Evolutionary conservation across 2,329 filamentous ascomycete genomes (phyloP).

Genomic region (Canariomyces notabilis): DNA sequence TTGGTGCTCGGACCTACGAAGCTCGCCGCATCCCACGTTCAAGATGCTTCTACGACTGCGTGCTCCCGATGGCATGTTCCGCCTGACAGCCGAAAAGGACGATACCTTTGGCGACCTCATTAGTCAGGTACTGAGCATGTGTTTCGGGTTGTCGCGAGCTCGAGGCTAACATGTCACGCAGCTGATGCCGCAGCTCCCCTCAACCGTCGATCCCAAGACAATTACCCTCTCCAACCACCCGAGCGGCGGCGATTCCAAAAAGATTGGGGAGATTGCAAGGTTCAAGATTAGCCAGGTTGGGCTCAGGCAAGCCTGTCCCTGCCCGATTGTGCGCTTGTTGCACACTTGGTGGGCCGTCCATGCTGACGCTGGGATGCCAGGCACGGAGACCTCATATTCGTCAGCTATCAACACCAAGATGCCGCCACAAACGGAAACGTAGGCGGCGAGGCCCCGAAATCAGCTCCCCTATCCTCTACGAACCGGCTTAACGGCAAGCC

Average conservation of each 20-base stretch:
- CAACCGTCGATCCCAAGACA: conserved; percentile 55
- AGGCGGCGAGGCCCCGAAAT: conserved; percentile 36
- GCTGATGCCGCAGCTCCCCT: conserved; percentile 55
- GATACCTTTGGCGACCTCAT: conserved; percentile 66
- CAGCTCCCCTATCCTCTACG: conserved; percentile 39
- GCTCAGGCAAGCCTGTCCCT: conserved; percentile 43
- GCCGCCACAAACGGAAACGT: conserved; percentile 38
- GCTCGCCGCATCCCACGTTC: conserved; percentile 8
- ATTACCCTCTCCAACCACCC: conserved; percentile 60
- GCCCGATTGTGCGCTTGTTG: neutral
- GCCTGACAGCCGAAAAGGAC: conserved; percentile 69
- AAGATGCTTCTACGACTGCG: conserved; percentile 81
- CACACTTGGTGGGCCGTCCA: neutral
- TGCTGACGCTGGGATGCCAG: conserved; percentile 37
- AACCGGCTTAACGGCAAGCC: conserved; percentile 75
- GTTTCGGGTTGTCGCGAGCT: too few relatives aligned
- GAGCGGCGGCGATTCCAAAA: conserved; percentile 52
- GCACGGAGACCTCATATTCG: conserved; percentile 87
- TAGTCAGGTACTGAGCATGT: conserved; percentile 38
- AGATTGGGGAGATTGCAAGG: conserved; percentile 51
- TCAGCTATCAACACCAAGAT: conserved; percentile 66
- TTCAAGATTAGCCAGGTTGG: conserved; percentile 56
- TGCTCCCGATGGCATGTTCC: conserved; percentile 88
- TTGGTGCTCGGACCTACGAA: neutral
- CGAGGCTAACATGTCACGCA: conserved; percentile 28